Evolutionary conservation across 139 green algal genomes (phyloP), one percentile per base, ranked within the genome.

Genomic region (Coccomyxa sp.): DNA sequence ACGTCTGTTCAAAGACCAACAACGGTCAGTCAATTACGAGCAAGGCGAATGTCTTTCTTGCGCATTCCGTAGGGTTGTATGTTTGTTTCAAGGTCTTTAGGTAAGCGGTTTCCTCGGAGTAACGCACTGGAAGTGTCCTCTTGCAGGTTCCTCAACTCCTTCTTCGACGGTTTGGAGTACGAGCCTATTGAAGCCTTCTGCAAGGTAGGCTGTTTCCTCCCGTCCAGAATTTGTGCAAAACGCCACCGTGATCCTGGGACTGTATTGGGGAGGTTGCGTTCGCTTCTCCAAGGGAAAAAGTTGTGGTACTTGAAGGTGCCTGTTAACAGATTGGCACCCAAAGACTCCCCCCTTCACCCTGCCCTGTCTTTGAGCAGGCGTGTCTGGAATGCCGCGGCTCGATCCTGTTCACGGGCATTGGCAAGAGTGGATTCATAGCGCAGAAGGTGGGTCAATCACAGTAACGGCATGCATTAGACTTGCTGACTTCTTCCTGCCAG

Each of bases 381-480:
- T 89, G 86, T 82, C 76, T 92, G 80, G 68, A 78, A 0, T 94
- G 90, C 86, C 85, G 82, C 16, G 91, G 91, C 63, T 79, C 85
- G 12, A 85, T 94, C 1, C 82, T 93, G 21, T 94, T 93, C 82
- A 92, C 91, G 7, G 91, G 91, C 10, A 89, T 94, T 38, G 91
- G 91, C 58, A 94, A 94, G 88, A 88, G 79, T 67, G 91, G 91
- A 58, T 93, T 94, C 82, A 94, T 94, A 68, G 89, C 91, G 7
- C 90, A 94, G 85, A 94, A 94, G 83, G 91, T 94, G 71, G 3
- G 38, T 7, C 3, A 51, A 51, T 51, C 7, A 7, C 38, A 51
- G 38, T 11, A 51, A 51, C 7, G 38, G 38, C 38, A 51, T 51
- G 38, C 38, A 51, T 51, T 7, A 51, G n/a, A 51, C 38, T 7